Evolutionary conservation across 1,139 yeast species (phyloP).

Genomic region (Geotrichum australiense): DNA sequence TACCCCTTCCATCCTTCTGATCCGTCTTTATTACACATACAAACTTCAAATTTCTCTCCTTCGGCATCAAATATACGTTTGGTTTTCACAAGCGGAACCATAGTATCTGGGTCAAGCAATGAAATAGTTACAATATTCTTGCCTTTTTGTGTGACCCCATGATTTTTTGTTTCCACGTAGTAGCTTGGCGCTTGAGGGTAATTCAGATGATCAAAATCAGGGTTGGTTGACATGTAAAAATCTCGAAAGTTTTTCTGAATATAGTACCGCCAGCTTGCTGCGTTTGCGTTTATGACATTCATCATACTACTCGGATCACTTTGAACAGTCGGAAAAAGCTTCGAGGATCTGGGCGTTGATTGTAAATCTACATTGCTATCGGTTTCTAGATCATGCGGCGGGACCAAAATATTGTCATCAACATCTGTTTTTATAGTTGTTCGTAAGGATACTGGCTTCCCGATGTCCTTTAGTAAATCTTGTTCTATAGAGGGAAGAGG

Average conservation of each 20-base stretch:
- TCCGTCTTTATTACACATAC: background rate
- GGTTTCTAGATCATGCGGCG: too few species aligned
- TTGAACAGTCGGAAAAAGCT: too few species aligned
- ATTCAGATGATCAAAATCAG: conserved; percentile 26
- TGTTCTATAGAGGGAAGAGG: too few species aligned
- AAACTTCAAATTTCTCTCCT: conserved; percentile 8
- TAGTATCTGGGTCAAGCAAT: conserved; percentile 6
- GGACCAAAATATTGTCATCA: too few species aligned
- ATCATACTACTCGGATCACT: too few species aligned
- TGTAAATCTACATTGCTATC: too few species aligned
- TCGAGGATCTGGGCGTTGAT: too few species aligned
- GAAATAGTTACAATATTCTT: conserved; percentile 18
- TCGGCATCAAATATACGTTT: background rate
- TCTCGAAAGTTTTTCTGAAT: conserved; percentile 29
- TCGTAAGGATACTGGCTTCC: too few species aligned
- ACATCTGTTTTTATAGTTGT: too few species aligned
- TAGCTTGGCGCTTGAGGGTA: conserved; percentile 28
- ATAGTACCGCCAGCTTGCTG: conserved; percentile 31
- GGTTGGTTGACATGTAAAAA: conserved; percentile 29
- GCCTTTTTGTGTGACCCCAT: conserved; percentile 3
- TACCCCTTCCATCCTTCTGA: background rate
- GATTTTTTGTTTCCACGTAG: conserved; percentile 22
- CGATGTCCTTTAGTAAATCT: too few species aligned
- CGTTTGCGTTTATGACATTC: too few species aligned
- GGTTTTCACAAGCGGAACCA: background rate